Evolutionary conservation across 148 eudicot genomes (phyloP), one percentile per base, ranked within the genome.

Genomic region (Rhododendron kiyosumense): DNA sequence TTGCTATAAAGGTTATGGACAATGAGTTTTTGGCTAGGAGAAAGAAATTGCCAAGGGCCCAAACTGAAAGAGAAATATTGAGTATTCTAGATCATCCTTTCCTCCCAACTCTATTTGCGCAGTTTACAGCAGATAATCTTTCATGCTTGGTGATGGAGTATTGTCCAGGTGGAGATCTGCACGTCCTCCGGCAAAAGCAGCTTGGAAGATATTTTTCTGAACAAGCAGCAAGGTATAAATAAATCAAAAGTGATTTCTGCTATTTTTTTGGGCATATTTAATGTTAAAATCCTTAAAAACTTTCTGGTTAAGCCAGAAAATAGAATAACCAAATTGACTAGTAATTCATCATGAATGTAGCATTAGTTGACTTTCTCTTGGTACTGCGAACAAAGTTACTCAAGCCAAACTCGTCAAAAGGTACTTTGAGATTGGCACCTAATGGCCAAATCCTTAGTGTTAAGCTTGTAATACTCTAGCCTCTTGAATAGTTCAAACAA

Each of bases 1-100:
- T 97, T 89, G 99, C 99, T 10, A 94, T 97, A 78, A 97, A 97
- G 87, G 99, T 97, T 49, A 97, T 97, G 98, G 99, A 97, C 86
- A 94, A 92, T 82, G 99, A 95, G 81, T 97, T 95, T 84, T 88
- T 97, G 89, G 96, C 88, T 26, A 93, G 93, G 86, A 90, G 99
- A 87, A 94, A 94, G 87, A 97, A 97, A 92, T 91, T 93, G 88
- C 81, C 90, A 7, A 90, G 99, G 92, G 98, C 99, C 14, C 95
- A 97, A 84, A 97, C 98, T 20, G 99, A 97, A 86, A 92, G 92
- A 85, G 96, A 97, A 65, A 97, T 97, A 88, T 86, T 97, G 85
- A 92, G 94, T 89, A 92, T 94, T 91, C 88, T 97, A 84, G 99
- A 97, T 84, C 99, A 97, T 89, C 99, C 99, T 61, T 97, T 97